A percentile compares a stretch with the other conserved stretches of the same genome.
phyloP scores from a whole-genome alignment of 495 filamentous ascomycete species.

The Penicillium odoratum region DNA sequence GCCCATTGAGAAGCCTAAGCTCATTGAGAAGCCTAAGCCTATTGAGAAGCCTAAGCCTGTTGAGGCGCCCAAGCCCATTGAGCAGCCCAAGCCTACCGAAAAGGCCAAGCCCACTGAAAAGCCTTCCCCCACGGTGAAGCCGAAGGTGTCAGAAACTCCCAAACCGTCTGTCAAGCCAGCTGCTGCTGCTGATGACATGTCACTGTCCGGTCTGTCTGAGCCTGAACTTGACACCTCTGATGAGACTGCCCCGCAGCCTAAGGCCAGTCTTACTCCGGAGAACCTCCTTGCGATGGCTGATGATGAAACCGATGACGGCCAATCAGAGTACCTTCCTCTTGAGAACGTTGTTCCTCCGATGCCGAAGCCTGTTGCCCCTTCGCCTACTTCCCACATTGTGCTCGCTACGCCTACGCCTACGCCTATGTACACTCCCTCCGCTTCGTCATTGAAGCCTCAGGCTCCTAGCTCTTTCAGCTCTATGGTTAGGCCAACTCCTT shows the following conservation, averaged over 20 bases:
- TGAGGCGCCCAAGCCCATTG: background rate
- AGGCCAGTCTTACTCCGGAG: background rate
- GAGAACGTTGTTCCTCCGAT: constrained; percentile 4
- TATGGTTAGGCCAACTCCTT: background rate
- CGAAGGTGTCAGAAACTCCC: background rate
- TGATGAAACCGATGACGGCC: constrained; percentile 1
- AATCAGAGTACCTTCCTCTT: background rate
- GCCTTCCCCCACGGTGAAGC: background rate
- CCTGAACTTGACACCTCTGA: background rate
- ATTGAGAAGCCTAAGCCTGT: background rate
- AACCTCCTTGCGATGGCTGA: background rate
- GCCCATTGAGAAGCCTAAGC: background rate
- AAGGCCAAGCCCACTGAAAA: background rate
- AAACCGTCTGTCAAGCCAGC: background rate
- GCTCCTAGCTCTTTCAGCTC: constrained; percentile 7
- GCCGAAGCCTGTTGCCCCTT: constrained; percentile 9
- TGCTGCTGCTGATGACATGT: background rate
- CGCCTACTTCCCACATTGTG: background rate
- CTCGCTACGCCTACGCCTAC: background rate
- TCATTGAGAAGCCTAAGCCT: background rate
- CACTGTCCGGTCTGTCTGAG: background rate
- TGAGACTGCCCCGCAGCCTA: background rate
- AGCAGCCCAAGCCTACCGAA: background rate
- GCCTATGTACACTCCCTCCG: background rate
- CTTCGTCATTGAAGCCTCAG: background rate